Percentiles rank a stretch among this genome's conserved stretches.
Conservation (phyloP, 306 rosid species). For the Fragaria vesca region DNA sequence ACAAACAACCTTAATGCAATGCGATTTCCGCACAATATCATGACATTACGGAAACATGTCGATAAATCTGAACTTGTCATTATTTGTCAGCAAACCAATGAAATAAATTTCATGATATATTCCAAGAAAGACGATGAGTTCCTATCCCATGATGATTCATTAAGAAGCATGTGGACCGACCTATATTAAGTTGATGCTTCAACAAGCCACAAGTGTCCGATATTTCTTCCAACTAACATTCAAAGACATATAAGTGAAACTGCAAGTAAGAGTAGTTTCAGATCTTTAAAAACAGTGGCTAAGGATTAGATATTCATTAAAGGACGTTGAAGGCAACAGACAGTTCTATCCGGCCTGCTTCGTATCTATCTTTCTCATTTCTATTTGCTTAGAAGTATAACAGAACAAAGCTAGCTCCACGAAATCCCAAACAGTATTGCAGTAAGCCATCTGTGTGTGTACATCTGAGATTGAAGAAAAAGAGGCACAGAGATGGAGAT, state of each 20-base stretch:
- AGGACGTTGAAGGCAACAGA: neutral
- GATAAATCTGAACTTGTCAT: no score
- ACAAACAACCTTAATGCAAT: no score
- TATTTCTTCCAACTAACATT: neutral
- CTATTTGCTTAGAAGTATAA: neutral
- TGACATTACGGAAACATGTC: no score
- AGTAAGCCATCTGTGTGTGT: neutral
- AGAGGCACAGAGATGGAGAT: neutral
- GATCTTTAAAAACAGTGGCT: neutral
- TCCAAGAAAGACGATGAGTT: no score
- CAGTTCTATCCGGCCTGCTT: neutral
- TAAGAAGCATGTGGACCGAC: neutral
- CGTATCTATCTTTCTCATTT: neutral
- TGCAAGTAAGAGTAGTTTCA: neutral
- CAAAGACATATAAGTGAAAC: neutral
- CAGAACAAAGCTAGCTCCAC: neutral
- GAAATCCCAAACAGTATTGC: neutral
- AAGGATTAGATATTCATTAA: neutral
- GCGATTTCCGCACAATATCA: neutral
- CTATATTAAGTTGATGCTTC: neutral
- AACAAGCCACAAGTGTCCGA: neutral
- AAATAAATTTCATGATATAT: no score
- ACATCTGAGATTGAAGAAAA: neutral
- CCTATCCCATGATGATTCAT: no score
- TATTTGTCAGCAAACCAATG: no score